A percentile compares a stretch with the other conserved stretches of the same genome.
These are phyloP conservation scores for Tulasnella sp. DNA, from an alignment of 768 basidiomycete genomes.

Conservation along the genomic window DNA sequence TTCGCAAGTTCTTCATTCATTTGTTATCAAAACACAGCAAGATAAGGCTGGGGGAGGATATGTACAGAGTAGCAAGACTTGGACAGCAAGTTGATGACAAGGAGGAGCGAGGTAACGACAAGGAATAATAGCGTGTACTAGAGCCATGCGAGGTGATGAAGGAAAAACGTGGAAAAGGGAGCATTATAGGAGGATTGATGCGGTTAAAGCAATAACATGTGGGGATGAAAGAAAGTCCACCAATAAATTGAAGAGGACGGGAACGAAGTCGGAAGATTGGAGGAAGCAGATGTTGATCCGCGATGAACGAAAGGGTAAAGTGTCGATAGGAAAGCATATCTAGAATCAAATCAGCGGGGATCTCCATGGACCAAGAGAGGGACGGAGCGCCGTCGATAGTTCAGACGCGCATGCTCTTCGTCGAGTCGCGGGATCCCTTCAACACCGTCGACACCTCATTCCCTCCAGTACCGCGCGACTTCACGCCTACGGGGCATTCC, in stretches of 20 bases:
- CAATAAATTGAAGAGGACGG: not conserved
- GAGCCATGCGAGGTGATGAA: too few relatives aligned
- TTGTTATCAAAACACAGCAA: too few relatives aligned
- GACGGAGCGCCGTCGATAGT: not conserved
- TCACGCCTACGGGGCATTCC: constrained; percentile 4
- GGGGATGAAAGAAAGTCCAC: too few relatives aligned
- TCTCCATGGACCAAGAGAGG: not conserved
- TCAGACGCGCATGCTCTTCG: not conserved
- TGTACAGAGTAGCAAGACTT: too few relatives aligned
- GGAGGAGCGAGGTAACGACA: too few relatives aligned
- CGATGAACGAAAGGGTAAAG: not conserved
- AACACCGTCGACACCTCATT: constrained; percentile 13
- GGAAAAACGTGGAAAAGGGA: too few relatives aligned
- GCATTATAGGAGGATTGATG: too few relatives aligned
- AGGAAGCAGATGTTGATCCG: not conserved
- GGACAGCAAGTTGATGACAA: too few relatives aligned
- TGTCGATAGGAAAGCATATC: not conserved
- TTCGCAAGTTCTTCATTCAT: too few relatives aligned
- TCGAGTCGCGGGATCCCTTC: constrained; percentile 11
- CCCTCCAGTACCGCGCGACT: constrained; percentile 14
- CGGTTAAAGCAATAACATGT: too few relatives aligned
- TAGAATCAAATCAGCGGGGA: not conserved
- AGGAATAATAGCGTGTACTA: too few relatives aligned
- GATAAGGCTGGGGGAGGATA: too few relatives aligned
- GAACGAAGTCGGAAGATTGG: not conserved